phyloP scores from a whole-genome alignment of 2,329 filamentous ascomycete species.

The Colletotrichum ledebouriae region DNA sequence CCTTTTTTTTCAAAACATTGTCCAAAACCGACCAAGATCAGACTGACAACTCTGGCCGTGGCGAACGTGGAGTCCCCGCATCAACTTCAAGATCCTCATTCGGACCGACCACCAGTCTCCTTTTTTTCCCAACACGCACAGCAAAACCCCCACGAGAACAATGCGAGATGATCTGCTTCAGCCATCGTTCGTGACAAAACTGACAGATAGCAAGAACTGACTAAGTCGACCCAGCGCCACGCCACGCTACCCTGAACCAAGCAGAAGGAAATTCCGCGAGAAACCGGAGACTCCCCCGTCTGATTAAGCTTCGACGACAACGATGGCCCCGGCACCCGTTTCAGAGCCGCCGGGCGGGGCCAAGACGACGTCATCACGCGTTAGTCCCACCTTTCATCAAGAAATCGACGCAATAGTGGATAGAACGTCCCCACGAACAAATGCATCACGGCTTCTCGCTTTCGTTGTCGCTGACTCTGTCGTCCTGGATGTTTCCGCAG shows the following conservation, averaged over 20 bases:
- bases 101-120: slow-evolving; percentile 26
- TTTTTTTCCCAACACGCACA: slow-evolving; percentile 1
- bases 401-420: neutral
- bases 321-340: slow-evolving; percentile 32
- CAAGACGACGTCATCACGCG: slow-evolving; percentile 29
- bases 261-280: neutral
- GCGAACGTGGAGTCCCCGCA: slow-evolving; percentile 34
- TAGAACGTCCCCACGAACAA: neutral
- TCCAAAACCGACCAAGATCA: slow-evolving; percentile 25
- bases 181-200: neutral
- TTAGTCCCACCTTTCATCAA: slow-evolving; percentile 19
- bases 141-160: neutral
- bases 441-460: no score
- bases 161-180: neutral
- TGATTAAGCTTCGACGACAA: slow-evolving; percentile 35
- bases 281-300: no score
- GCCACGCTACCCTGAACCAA: neutral
- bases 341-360: slow-evolving; percentile 33
- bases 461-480: no score
- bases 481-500: neutral
- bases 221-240: neutral
- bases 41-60: slow-evolving; percentile 25
- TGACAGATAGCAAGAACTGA: slow-evolving; percentile 1
- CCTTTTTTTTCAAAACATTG: slow-evolving; percentile 12
- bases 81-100: slow-evolving; percentile 24